Base-by-base conservation (phyloP, 2,329 filamentous ascomycete species). In the Incumbomyces delicatus region DNA sequence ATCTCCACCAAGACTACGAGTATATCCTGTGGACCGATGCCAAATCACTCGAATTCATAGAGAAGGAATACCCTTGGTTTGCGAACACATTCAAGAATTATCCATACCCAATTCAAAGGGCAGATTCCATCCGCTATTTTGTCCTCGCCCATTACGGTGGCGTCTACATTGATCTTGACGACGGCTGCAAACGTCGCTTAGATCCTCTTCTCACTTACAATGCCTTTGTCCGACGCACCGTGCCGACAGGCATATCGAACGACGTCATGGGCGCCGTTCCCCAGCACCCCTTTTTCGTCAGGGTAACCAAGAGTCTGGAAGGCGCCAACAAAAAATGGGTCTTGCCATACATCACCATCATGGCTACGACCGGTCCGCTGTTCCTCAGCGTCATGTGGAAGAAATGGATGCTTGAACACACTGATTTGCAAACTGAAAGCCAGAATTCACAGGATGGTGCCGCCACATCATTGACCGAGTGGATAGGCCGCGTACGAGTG, bases 11-110 rank as follows among this genome's bases (percentile, higher is more conserved):
- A 1, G 80, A 81, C 55, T 88, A 82, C 62, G 81, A 87, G 60
- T 86, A 86, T 67, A 86, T 75, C 68, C 74, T 89, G 16, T 92
- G 85, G 85, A 87, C 84, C 6, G 80, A 87, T 57, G 76, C 75
- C 36, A 75, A 75, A 54, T 77, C 82, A 18, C 74, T 80, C 56
- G 75, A 81, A 2, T 88, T 90, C 58, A 86, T 90, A 55, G 74
- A 75, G 31, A 69, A 72, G 29, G 77, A 89, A 62, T 90, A 87
- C 58, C 78, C 83, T 1, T 88, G 83, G 81, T 89, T 87, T 62
- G 68, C 87, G 13, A 72, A 78, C 44, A 86, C 81, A 0, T 92
- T 85, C 59, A 80, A 86, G 59, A 74, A 73, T 58, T 90, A 89
- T 66, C 73, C 71, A 29, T 85, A 82, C 62, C 79, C 81, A 11